Base-by-base conservation (phyloP, 805 yeast species). In the Monosporozyma aerobia region DNA sequence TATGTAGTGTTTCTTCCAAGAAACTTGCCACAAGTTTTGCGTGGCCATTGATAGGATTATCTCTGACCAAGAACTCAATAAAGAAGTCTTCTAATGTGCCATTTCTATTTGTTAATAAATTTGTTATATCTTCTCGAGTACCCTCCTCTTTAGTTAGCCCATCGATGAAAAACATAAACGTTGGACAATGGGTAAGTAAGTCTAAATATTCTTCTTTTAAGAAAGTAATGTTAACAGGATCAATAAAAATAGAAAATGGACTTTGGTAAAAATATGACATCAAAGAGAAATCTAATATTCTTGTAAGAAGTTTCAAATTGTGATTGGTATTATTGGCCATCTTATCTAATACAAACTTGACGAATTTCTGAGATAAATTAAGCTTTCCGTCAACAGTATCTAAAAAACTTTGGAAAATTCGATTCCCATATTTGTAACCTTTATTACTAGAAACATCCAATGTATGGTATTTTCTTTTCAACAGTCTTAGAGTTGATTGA, bases 261-360 rank as follows among this genome's bases (percentile, higher is more conserved):
- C 64, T 67, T 40, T 63, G 63, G 51, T 58, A 68, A 50, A 68
- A 68, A 53, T 68, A 68, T 3, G 69, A 59, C 71, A 68, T 68
- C 35, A 68, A 48, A 2, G 69, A 56, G 54, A 61, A 68, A 54
- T 68, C 71, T 6, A 68, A 53, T 10, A 68, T 68, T 49, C 64
- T 67, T 6, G 63, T 63, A 29, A 68, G 55, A 16, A 65, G 44
- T 44, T 65, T 68, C 23, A 68, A 53, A 48, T 64, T 64, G 37
- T 68, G 68, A 46, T 63, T 67, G 11, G 65, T 56, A 47, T 63
- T 65, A 49, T 68, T 68, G 8, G 62, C 59, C 70, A 68, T 64
- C 51, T 64, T 67, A 25, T 59, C 63, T 9, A 68, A 52, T 29
- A 65, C 59, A 47, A 67, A 67, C 27, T 59, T 56, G 1, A 68